Evolutionary conservation across 2,329 filamentous ascomycete genomes (phyloP), one percentile per base, ranked within the genome.

Genomic region (Alternaria triticina): DNA sequence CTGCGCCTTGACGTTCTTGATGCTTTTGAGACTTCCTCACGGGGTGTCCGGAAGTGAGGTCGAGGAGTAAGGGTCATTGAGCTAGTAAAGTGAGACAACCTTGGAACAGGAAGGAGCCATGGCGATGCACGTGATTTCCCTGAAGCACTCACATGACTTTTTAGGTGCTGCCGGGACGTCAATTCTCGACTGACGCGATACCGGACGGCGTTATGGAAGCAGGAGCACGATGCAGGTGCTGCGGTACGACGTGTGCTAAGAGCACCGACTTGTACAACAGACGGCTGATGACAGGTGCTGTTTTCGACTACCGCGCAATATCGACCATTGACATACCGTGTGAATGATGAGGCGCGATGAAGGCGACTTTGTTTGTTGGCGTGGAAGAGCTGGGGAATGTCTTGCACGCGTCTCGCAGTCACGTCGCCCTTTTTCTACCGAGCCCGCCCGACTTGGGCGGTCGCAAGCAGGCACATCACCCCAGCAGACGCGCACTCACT

Each of bases 401-500:
- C 13, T 43, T 17, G 50, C 33, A 27, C 17, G 11, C 30, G 60
- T 54, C 40, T 59, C 25, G 33, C 22, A 54, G 44, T 44, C 57
- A 44, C 30, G 43, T 59, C 56, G 50, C 60, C 50, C 56, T 49
- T 49, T 49, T 59, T 49, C 56, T 58, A 62, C 50, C 51, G 60
- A 62, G 49, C 60, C 56, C 49, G 50, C 60, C 60, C 33, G 44
- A 30, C 55, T 59, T 59, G 56, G 50, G 56, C 59, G 23, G 55
- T 59, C 56, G 56, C 57, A 59, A 57, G 30, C 57, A 50, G 52
- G 55, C 59, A 46, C 59, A 50, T 61, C 45, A 54, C 55, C 50
- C 61, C 52, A 60, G 59, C 28, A 58, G 57, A 58, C 46, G 57
- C 65, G 59, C 70, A 62, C 64, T 70, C 60, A 65, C 64, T 69